Percentiles rank a stretch among this genome's conserved stretches.
These are phyloP conservation scores for Croton setiger DNA, from an alignment of 441 rosid species.

Conservation along the genomic window DNA sequence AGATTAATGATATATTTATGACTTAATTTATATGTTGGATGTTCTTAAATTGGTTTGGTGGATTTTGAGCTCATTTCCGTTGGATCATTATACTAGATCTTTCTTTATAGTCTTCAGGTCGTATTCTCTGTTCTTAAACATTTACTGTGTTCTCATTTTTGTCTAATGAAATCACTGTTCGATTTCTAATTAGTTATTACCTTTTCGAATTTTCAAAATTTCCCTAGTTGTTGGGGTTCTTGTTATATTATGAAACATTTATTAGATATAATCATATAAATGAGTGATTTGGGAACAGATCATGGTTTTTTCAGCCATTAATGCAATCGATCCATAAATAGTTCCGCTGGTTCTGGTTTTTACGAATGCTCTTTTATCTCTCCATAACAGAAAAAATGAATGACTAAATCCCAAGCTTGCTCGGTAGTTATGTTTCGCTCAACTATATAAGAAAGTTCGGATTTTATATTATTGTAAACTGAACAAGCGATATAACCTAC, in stretches of 20 bases:
- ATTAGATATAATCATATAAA: neutral
- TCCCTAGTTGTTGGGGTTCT: neutral
- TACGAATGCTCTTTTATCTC: neutral
- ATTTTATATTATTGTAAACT: neutral
- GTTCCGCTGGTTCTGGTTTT: neutral
- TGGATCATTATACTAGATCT: conserved; percentile 14
- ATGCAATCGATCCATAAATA: conserved; percentile 9
- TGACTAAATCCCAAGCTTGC: neutral
- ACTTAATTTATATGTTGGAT: conserved; percentile 16
- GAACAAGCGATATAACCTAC: neutral
- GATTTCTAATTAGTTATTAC: neutral
- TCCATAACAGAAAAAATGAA: neutral
- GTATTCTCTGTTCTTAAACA: neutral
- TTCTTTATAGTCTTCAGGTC: conserved; percentile 2
- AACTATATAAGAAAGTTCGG: neutral
- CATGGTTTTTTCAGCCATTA: neutral
- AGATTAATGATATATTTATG: neutral
- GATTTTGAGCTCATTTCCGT: conserved; percentile 1
- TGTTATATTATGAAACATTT: neutral
- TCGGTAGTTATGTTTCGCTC: neutral
- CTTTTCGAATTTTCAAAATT: neutral
- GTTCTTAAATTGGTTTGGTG: conserved; percentile 3
- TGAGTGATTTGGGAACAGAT: conserved; percentile 7
- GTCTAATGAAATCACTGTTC: neutral
- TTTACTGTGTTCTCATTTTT: neutral